A percentile compares a stretch with the other conserved stretches of the same genome.
Conservation (phyloP, 1,139 yeast genomes). For the Yamadazyma buinensis region DNA sequence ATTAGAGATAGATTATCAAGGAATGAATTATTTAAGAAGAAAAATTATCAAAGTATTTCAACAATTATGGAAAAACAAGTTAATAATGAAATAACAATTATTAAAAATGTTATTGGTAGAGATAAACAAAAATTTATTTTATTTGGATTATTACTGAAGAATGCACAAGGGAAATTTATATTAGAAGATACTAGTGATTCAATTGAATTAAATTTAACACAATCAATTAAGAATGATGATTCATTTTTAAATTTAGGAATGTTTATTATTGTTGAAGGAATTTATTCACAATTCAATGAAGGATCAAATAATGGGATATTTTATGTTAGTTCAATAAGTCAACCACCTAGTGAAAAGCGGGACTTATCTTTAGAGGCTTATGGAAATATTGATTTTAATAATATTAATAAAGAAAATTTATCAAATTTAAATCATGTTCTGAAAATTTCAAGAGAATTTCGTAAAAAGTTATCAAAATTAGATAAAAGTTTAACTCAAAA, state of each 20-base stretch:
- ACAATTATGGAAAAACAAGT: slow-evolving; percentile 20
- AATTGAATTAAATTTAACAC: slow-evolving; percentile 67
- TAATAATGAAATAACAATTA: slow-evolving; percentile 60
- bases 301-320: slow-evolving; percentile 49
- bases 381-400: slow-evolving; percentile 78
- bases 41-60: slow-evolving; percentile 38
- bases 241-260: slow-evolving; percentile 77
- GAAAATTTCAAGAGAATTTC: slow-evolving; percentile 60
- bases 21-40: slow-evolving; percentile 66
- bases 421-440: slow-evolving; percentile 17
- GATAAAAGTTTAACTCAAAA: slow-evolving; percentile 51
- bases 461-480: slow-evolving; percentile 48
- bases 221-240: slow-evolving; percentile 62
- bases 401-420: slow-evolving; percentile 40
- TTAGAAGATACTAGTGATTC: slow-evolving; percentile 80
- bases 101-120: slow-evolving; percentile 82
- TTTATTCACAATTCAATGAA: slow-evolving; percentile 62
- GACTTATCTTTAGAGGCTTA: slow-evolving; percentile 61
- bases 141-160: slow-evolving; percentile 69
- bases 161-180: slow-evolving; percentile 64
- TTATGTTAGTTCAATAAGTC: slow-evolving; percentile 73
- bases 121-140: slow-evolving; percentile 73
- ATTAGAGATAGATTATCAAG: slow-evolving; percentile 69
- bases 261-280: slow-evolving; percentile 80
- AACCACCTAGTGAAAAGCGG: slow-evolving; percentile 85